Base-by-base conservation (phyloP, 75 land plant species). In the Selaginella moellendorffii region DNA sequence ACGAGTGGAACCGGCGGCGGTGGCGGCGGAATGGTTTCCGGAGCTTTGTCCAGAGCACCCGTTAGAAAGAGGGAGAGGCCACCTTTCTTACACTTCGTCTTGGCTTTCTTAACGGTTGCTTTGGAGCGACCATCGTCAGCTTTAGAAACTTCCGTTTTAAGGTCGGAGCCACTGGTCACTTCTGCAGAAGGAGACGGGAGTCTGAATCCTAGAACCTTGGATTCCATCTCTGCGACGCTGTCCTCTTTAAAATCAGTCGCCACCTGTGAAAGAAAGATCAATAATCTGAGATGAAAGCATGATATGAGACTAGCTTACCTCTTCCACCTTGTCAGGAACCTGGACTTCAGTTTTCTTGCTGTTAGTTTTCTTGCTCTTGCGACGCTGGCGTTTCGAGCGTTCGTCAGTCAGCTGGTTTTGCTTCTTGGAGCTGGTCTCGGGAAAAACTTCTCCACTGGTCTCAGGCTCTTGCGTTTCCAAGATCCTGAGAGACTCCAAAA, bases 1-100 rank as follows among this genome's bases (percentile, higher is more conserved):
- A 36, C 75, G 56, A 27, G 80, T 64, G 27, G n/a, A n/a, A n/a
- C n/a, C n/a, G n/a, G n/a, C n/a, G 79, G 78, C 68, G 76, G 72
- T 17, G 78, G 64, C 0, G 76, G 78, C 29, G 58, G 60, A 53
- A 54, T 66, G 2, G 65, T 36, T 67, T 72, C 68, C 0, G 83
- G 80, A 27, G 65, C 26, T 54, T 78, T 81, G 69, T 92, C 97
- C 51, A 93, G 83, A 53, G 85, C 96, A n/a, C 98, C 98, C 69
- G 87, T 93, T 62, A 93, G 71, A 66, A 93, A 93, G 80, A 89
- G 75, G 10, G 98, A 93, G 18, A 93, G 81, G 1, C 98, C 98
- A 56, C 98, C 98, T 68, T 79, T 93, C 77, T 65, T 85, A 18
- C 75, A 76, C 71, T 81, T 90, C 67, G 80, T 85, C 76, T 86